Percentiles rank a stretch among this genome's conserved stretches.
Conservation (phyloP, 78 protist species). For the Emiliania huxleyi region DNA sequence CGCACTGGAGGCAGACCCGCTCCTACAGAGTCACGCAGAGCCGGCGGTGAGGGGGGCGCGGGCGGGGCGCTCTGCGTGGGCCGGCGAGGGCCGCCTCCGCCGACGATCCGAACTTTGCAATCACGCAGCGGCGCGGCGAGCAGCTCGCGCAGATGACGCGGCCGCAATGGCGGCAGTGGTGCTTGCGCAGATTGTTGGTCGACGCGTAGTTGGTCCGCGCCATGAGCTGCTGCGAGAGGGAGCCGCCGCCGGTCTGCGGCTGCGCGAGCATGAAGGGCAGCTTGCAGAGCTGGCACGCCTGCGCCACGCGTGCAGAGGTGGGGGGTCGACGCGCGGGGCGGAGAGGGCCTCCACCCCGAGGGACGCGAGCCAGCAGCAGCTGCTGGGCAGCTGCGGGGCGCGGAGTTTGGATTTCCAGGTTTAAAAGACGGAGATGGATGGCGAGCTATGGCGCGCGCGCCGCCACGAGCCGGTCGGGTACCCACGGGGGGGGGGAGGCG, state of each 20-base stretch:
- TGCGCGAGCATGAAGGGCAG: background rate
- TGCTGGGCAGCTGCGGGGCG: too few relatives aligned
- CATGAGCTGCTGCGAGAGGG: background rate
- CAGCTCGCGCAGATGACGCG: background rate
- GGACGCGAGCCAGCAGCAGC: too few relatives aligned
- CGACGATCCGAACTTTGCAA: background rate
- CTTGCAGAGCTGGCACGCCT: background rate
- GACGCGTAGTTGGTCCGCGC: too few relatives aligned
- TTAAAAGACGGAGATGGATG: too few relatives aligned
- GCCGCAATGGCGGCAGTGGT: slow-evolving; percentile 29
- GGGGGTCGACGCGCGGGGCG: too few relatives aligned
- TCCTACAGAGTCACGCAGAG: background rate
- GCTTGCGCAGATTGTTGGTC: background rate
- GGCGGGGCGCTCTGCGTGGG: too few relatives aligned
- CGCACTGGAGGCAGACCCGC: slow-evolving; percentile 10
- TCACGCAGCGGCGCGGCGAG: background rate
- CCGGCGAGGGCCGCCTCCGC: too few relatives aligned
- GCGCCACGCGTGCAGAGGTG: too few relatives aligned
- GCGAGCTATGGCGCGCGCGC: too few relatives aligned
- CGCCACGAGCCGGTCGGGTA: background rate
- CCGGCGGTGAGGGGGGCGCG: too few relatives aligned
- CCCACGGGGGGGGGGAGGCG: background rate
- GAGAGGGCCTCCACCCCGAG: too few relatives aligned
- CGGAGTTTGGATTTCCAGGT: too few relatives aligned
- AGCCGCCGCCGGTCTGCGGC: background rate